Percentiles rank a stretch among this genome's conserved stretches.
These are phyloP conservation scores for Cerioporus squamosus DNA, from an alignment of 1,284 basidiomycete species.

Conservation along the genomic window DNA sequence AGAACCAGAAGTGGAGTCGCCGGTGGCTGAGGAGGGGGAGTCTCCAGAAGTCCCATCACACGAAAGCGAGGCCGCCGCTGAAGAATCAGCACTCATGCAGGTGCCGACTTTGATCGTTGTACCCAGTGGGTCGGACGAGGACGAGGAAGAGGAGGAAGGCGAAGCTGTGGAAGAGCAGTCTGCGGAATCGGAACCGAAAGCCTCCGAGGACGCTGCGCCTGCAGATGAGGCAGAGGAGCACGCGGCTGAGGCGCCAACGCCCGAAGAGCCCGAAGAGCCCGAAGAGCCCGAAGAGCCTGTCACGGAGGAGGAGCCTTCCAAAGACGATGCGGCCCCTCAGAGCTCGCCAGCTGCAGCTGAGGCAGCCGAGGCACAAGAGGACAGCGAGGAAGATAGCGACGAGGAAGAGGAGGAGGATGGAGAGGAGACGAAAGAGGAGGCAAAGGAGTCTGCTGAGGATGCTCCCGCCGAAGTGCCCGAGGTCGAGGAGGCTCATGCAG, in stretches of 20 bases:
- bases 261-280: background rate
- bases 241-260: background rate
- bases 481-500: background rate
- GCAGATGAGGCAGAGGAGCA: background rate
- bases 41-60: background rate
- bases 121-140: no score
- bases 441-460: background rate
- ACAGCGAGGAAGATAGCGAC: background rate
- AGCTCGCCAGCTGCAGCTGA: background rate
- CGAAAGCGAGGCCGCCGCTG: background rate
- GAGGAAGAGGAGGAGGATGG: background rate
- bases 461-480: background rate
- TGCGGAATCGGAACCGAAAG: background rate
- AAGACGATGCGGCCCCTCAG: no score
- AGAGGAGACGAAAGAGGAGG: conserved; percentile 1
- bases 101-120: no score
- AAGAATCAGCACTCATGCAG: no score
- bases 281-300: background rate
- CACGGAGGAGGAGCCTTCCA: no score
- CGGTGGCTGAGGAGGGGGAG: background rate
- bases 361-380: background rate
- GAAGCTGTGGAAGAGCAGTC: background rate
- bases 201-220: background rate
- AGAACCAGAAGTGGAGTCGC: background rate
- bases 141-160: background rate